Conservation (phyloP, 176 grass and related monocot species). For the Phragmites australis region DNA sequence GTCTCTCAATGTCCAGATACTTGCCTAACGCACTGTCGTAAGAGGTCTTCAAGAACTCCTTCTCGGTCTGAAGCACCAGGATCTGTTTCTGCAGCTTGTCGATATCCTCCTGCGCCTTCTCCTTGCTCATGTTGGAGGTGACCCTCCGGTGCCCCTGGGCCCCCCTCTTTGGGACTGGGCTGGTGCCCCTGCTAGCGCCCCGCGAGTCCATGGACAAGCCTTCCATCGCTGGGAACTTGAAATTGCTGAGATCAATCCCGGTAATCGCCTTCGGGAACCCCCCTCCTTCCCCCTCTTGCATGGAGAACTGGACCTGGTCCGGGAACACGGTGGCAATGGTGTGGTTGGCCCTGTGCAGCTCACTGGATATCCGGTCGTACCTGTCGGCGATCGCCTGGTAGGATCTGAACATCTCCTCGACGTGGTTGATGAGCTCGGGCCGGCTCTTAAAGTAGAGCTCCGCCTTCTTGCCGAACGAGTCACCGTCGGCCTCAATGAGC, state of each 20-base stretch:
- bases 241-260: conserved; percentile 54
- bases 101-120: conserved; percentile 73
- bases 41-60: conserved; percentile 78
- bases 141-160: conserved; percentile 45
- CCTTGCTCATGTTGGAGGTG: conserved; percentile 62
- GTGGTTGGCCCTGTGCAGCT: conserved; percentile 97
- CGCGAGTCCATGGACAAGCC: conserved; percentile 43
- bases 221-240: conserved; percentile 49
- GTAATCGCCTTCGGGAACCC: conserved; percentile 47
- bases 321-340: conserved; percentile 82
- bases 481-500: conserved; percentile 83
- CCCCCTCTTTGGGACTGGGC: conserved; percentile 40
- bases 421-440: conserved; percentile 79
- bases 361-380: conserved; percentile 64
- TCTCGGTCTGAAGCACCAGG: conserved; percentile 71
- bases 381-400: conserved; percentile 76
- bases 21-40: conserved; percentile 60
- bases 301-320: conserved; percentile 70
- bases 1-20: conserved; percentile 77
- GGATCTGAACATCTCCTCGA: conserved; percentile 77
- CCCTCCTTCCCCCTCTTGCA: conserved; percentile 62
- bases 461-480: conserved; percentile 83
- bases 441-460: conserved; percentile 89
- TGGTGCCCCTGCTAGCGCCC: conserved; percentile 28
- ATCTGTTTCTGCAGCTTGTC: conserved; percentile 83